Evolutionary conservation across 805 yeast genomes (phyloP).

Genomic region (Kazachstania viticola): DNA sequence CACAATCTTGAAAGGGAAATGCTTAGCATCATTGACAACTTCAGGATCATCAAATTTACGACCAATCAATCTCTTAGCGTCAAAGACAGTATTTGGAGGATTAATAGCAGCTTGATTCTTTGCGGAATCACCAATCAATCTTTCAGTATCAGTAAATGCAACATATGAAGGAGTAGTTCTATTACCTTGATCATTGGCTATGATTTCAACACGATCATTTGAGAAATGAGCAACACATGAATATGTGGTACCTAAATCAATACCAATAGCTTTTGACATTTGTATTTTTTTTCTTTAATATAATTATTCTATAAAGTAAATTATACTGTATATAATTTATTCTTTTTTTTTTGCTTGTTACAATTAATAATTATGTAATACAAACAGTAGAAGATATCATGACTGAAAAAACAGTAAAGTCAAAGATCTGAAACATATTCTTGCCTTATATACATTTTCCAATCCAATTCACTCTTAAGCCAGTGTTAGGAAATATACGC

Average conservation of each 20-base stretch:
- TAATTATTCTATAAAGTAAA: no score
- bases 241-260: conserved; percentile 81
- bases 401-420: no score
- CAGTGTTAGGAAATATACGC: no score
- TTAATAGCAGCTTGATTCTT: conserved; percentile 95
- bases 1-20: conserved; percentile 73
- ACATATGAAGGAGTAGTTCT: conserved; percentile 96
- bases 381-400: no score
- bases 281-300: conserved; percentile 1
- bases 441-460: no score
- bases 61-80: conserved; percentile 89
- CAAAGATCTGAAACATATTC: no score
- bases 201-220: conserved; percentile 86
- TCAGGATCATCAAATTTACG: conserved; percentile 72
- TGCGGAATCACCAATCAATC: conserved; percentile 94
- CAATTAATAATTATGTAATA: no score
- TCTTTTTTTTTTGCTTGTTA: no score
- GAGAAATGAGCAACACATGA: conserved; percentile 94
- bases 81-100: conserved; percentile 83
- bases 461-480: no score
- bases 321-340: no score
- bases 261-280: conserved; percentile 52
- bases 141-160: conserved; percentile 86
- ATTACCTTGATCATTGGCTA: conserved; percentile 97
- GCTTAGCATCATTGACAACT: conserved; percentile 70